phyloP scores from a whole-genome alignment of 148 eudicot genomes.

The Rhododendron kiyosumense region DNA sequence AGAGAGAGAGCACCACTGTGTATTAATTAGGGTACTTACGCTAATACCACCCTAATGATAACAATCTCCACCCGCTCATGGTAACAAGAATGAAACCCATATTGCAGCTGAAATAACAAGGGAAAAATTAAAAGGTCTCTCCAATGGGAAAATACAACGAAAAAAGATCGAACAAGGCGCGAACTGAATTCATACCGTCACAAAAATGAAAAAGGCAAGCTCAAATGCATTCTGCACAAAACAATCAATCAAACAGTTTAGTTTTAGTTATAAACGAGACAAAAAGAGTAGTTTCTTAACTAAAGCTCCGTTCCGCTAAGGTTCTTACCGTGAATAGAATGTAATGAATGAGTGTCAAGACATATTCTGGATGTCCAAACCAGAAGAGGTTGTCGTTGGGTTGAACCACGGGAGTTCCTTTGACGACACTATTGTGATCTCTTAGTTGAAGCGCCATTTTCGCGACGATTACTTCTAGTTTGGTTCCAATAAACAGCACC shows the following conservation, averaged over 20 bases:
- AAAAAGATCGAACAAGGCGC: neutral
- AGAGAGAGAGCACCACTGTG: neutral
- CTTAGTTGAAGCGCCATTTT: constrained; percentile 34
- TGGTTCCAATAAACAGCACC: constrained; percentile 36
- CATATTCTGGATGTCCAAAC: constrained; percentile 34
- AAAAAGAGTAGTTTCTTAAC: neutral
- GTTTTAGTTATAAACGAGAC: neutral
- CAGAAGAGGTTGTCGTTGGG: constrained; percentile 37
- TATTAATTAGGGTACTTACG: constrained; percentile 22
- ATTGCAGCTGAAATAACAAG: constrained; percentile 26
- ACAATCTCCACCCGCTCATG: constrained; percentile 25
- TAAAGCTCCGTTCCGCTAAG: too few species aligned
- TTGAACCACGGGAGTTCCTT: constrained; percentile 38
- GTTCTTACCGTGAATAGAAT: constrained; percentile 30
- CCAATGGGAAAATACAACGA: too few species aligned
- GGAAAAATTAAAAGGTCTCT: neutral
- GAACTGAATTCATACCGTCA: constrained; percentile 23
- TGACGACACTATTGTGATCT: constrained; percentile 21
- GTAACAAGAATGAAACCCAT: constrained; percentile 40
- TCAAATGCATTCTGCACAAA: constrained; percentile 45
- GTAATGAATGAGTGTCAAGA: constrained; percentile 36
- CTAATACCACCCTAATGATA: constrained; percentile 30
- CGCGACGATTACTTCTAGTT: constrained; percentile 39
- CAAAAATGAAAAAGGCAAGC: constrained; percentile 37
- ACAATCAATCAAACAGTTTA: neutral